These are phyloP conservation scores for Tagetes erecta DNA, from an alignment of 129 eudicot species.

Conservation along the genomic window DNA sequence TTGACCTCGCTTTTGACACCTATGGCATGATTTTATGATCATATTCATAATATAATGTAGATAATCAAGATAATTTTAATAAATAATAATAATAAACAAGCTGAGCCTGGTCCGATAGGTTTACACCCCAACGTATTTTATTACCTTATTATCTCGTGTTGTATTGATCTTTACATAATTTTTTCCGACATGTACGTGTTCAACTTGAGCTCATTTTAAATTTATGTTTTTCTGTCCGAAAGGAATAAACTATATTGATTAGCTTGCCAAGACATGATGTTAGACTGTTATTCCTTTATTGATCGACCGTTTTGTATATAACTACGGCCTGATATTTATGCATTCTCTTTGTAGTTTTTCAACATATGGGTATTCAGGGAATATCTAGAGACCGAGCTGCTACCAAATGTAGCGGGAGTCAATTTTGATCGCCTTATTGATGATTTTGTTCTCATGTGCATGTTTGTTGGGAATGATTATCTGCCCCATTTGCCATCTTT, in stretches of 20 bases:
- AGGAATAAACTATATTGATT: not conserved
- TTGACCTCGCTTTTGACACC: no score
- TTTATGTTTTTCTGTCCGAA: not conserved
- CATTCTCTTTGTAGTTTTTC: slow-evolving; percentile 22
- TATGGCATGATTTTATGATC: no score
- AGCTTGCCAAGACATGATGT: not conserved
- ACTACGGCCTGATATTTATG: not conserved
- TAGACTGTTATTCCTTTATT: not conserved
- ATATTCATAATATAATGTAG: no score
- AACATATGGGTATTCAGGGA: slow-evolving; percentile 49
- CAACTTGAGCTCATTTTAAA: not conserved
- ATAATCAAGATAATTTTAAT: no score
- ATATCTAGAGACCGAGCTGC: slow-evolving; percentile 41
- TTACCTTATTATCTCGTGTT: no score
- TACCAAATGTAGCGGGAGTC: slow-evolving; percentile 12
- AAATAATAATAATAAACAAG: no score
- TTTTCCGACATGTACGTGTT: no score
- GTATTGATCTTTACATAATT: no score
- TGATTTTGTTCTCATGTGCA: slow-evolving; percentile 55
- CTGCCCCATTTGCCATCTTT: slow-evolving; percentile 47
- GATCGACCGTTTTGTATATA: not conserved
- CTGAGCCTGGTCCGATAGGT: no score
- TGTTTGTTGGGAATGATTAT: slow-evolving; percentile 29
- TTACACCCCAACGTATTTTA: no score
- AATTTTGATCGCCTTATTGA: slow-evolving; percentile 49